Evolutionary conservation across 495 filamentous ascomycete species (phyloP).

Genomic region (Xylaria grammica): DNA sequence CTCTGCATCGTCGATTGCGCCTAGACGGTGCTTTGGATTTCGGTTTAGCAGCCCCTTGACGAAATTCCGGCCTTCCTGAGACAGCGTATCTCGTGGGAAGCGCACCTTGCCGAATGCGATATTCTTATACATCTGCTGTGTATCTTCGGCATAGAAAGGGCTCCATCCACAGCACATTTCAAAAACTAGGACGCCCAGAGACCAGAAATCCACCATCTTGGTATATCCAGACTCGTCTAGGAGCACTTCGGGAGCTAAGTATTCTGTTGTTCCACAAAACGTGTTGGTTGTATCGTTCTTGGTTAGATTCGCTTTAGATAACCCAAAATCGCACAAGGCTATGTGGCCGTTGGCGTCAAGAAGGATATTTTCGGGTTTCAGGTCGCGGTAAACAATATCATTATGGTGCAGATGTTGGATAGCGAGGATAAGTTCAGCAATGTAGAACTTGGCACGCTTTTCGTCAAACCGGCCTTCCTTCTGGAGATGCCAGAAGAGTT

Average conservation of each 20-base stretch:
- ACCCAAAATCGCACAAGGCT: conserved; percentile 92
- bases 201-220: conserved; percentile 99
- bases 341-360: conserved; percentile 92
- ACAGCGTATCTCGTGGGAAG: conserved; percentile 93
- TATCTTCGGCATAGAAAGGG: conserved; percentile 98
- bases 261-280: conserved; percentile 98
- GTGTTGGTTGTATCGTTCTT: conserved; percentile 98
- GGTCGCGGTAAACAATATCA: conserved; percentile 96
- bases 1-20: conserved; percentile 88
- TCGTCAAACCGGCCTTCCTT: conserved; percentile 97
- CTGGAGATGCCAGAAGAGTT: conserved; percentile 98
- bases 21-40: conserved; percentile 93
- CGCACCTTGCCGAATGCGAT: conserved; percentile 98
- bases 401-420: conserved; percentile 94
- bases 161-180: conserved; percentile 99
- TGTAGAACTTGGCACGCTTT: conserved; percentile 96
- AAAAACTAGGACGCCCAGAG: conserved; percentile 94
- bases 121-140: conserved; percentile 99
- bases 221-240: conserved; percentile 98
- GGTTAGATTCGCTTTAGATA: conserved; percentile 95
- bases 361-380: conserved; percentile 98
- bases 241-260: conserved; percentile 93
- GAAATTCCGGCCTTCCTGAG: conserved; percentile 92
- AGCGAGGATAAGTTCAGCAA: conserved; percentile 94
- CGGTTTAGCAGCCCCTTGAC: conserved; percentile 97